Base-by-base conservation (phyloP, 257 asterid genomes). In the Capsicum baccatum region DNA sequence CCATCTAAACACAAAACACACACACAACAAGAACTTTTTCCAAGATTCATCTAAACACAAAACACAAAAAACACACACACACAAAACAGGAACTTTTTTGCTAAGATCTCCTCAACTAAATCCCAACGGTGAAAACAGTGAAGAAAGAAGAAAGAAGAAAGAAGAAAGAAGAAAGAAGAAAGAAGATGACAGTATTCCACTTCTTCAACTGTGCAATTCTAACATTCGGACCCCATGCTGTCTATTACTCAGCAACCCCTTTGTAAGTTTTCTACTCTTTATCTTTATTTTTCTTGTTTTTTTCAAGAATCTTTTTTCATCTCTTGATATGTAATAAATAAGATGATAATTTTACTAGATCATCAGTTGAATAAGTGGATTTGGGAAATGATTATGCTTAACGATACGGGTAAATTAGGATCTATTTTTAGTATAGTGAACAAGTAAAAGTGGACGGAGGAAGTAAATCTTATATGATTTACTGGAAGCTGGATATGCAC, bases 141-240 rank as follows among this genome's bases (percentile, higher is more conserved):
- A 39, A 39, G 44, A 62, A 48, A 82, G 55, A 60, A 81, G 16
- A 59, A 81, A 86, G 82, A 67, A 62, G 87, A 79, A 39, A 39
- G 42, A 39, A 39, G 42, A 62, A 48, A 82, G 55, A 60, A 81
- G 16, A 59, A 81, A 86, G 82, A 67, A 62, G 87, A 79, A 68
- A 57, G 88, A 85, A 63, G 85, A 92, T 97, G 99, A 95, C 99
- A 84, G 70, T 97, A 47, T 97, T 97, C 86, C 99, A 97, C 90
- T 97, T 97, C 90, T 90, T 95, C 91, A 97, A 97, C 93, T 94
- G 99, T 87, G 99, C 99, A 59, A 92, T 97, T 85, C 92, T 97
- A 10, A 97, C 99, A 13, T 97, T 95, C 79, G 99, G 98, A 35
- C 98, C 99, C 84, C 99, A 97, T 92, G 98, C 96, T 83, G 98